phyloP scores from a whole-genome alignment of 257 asterid genomes.

The Nicotiana noctiflora region DNA sequence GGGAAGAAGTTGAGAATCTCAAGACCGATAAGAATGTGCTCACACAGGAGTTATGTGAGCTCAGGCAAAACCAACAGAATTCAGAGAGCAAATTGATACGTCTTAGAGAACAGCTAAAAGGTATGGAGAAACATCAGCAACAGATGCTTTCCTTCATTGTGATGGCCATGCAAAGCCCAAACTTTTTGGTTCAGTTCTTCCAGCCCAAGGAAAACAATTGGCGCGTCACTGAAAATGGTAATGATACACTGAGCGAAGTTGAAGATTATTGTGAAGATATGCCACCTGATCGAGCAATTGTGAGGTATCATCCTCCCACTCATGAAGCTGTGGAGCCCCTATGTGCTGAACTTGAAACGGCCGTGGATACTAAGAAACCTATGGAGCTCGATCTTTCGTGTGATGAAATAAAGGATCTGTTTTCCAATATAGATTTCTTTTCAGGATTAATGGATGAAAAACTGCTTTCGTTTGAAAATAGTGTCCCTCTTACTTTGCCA shows the following conservation, averaged over 20 bases:
- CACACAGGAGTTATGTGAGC: constrained; percentile 56
- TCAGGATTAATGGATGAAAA: constrained; percentile 49
- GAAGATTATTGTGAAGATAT: constrained; percentile 40
- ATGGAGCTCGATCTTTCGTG: constrained; percentile 61
- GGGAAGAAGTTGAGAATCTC: constrained; percentile 78
- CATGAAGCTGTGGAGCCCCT: constrained; percentile 23
- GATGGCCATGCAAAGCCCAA: constrained; percentile 91
- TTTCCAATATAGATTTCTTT: constrained; percentile 46
- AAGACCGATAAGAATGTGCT: constrained; percentile 51
- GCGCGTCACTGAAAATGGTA: constrained; percentile 43
- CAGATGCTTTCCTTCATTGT: constrained; percentile 97
- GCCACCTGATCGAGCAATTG: constrained; percentile 49
- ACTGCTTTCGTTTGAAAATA: constrained; percentile 29
- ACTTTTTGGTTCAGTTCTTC: constrained; percentile 59
- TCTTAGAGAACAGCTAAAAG: constrained; percentile 59
- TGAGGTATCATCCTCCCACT: constrained; percentile 57
- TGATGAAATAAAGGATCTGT: constrained; percentile 61
- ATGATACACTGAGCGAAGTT: constrained; percentile 41
- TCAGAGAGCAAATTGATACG: constrained; percentile 61
- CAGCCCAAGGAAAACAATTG: constrained; percentile 72
- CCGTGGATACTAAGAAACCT: constrained; percentile 29
- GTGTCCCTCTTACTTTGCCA: constrained; percentile 45
- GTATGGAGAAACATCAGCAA: constrained; percentile 86
- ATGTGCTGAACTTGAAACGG: constrained; percentile 8
- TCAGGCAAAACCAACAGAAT: constrained; percentile 60